Evolutionary conservation across 1,284 basidiomycete genomes (phyloP).

Genomic region (Pseudozyma tsukubaensis): DNA sequence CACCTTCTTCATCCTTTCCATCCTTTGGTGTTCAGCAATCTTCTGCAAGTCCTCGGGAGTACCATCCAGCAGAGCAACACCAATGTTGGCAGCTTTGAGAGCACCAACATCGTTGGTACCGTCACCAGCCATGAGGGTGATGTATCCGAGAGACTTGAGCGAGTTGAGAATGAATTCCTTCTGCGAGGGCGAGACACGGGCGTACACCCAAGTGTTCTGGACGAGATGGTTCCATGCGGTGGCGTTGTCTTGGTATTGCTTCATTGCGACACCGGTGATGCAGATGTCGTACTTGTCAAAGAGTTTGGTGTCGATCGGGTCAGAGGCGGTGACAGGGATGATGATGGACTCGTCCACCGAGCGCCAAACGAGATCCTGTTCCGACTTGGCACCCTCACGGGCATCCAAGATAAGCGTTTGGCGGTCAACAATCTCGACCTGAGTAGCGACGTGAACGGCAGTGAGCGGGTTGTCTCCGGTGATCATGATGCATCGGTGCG

Average conservation of each 20-base stretch:
- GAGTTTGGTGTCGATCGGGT: constrained; percentile 58
- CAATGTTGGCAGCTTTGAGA: constrained; percentile 68
- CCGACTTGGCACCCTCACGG: constrained; percentile 54
- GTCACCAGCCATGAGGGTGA: constrained; percentile 68
- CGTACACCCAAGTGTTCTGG: constrained; percentile 67
- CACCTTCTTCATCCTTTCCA: constrained; percentile 67
- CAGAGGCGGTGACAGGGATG: constrained; percentile 56
- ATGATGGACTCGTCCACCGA: constrained; percentile 59
- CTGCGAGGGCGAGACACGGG: constrained; percentile 66
- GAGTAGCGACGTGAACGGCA: constrained; percentile 64
- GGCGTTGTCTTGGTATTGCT: constrained; percentile 57
- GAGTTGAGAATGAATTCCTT: constrained; percentile 67
- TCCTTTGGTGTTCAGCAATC: constrained; percentile 66
- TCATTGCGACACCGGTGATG: constrained; percentile 66
- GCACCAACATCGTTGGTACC: constrained; percentile 69
- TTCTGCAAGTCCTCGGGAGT: constrained; percentile 65
- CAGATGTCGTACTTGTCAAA: constrained; percentile 68
- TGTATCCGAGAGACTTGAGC: constrained; percentile 64
- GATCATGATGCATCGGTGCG: constrained; percentile 68
- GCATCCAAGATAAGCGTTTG: constrained; percentile 65
- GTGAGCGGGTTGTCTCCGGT: constrained; percentile 69
- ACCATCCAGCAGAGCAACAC: constrained; percentile 66
- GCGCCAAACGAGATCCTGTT: constrained; percentile 63
- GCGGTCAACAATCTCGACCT: constrained; percentile 68
- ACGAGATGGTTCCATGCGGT: constrained; percentile 61